Conservation (phyloP, 2,329 filamentous ascomycete species). For the Chaetomiaceae sp. region DNA sequence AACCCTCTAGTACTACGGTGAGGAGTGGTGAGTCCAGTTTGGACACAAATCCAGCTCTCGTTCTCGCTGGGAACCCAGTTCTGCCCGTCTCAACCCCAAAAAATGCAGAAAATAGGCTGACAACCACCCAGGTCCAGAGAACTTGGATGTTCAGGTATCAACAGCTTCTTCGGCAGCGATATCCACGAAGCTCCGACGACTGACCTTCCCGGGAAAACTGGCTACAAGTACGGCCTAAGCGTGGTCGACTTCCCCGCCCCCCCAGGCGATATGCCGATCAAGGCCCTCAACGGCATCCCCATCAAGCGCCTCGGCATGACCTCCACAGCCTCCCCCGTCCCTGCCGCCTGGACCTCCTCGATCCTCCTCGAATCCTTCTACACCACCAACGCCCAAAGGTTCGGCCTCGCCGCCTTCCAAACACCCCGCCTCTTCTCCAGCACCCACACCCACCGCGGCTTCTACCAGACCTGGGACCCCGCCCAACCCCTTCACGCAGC, state of each 20-base stretch:
- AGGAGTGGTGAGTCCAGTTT: conserved; percentile 3
- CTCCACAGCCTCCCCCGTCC: not conserved
- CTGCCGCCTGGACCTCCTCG: conserved; percentile 3
- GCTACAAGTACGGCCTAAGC: conserved; percentile 3
- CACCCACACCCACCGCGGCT: not conserved
- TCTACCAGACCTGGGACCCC: not conserved
- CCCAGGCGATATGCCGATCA: not conserved
- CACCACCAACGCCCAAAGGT: not conserved
- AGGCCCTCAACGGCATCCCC: not conserved
- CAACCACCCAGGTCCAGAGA: not conserved
- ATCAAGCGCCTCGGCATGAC: not conserved
- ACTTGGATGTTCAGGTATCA: conserved; percentile 8
- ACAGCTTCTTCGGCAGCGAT: conserved; percentile 8
- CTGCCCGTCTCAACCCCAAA: too few species aligned
- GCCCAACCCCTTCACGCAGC: not conserved
- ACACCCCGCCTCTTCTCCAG: not conserved
- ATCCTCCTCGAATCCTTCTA: conserved; percentile 9
- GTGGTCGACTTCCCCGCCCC: not conserved
- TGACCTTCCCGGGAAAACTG: not conserved
- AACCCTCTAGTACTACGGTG: not conserved
- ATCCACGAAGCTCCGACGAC: not conserved
- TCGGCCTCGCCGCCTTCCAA: conserved; percentile 4
- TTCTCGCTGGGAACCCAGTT: too few species aligned
- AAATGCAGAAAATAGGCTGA: not conserved
- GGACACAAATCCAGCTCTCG: not conserved